phyloP scores from a whole-genome alignment of 2,329 filamentous ascomycete genomes.

The Phoma sp. region DNA sequence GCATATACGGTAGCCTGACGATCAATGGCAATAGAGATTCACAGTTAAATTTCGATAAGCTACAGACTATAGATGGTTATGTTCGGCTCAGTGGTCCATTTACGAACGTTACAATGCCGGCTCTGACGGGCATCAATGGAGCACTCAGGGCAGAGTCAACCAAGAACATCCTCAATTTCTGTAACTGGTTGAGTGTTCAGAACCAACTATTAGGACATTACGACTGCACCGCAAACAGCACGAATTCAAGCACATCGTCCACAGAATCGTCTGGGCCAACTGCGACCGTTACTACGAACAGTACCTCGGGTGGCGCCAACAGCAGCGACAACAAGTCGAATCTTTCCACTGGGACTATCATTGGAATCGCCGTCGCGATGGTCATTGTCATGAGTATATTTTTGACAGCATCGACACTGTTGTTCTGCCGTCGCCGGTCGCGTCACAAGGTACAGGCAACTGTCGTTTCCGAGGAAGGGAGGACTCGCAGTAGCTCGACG shows the following conservation, averaged over 20 bases:
- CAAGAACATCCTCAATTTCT: slow-evolving; percentile 21
- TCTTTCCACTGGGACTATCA: slow-evolving; percentile 9
- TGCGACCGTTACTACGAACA: background rate
- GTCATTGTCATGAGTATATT: slow-evolving; percentile 9
- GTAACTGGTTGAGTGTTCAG: slow-evolving; percentile 17
- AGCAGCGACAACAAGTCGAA: background rate
- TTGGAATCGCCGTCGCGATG: slow-evolving; percentile 18
- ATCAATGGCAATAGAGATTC: slow-evolving; percentile 16
- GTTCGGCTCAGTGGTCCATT: slow-evolving; percentile 24
- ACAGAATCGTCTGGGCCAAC: background rate
- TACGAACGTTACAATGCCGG: slow-evolving; percentile 31
- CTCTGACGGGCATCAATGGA: slow-evolving; percentile 20
- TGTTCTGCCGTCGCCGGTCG: slow-evolving; percentile 19
- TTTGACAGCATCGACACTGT: slow-evolving; percentile 5
- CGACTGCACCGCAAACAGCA: slow-evolving; percentile 23
- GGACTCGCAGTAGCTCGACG: slow-evolving; percentile 8
- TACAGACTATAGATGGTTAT: slow-evolving; percentile 28
- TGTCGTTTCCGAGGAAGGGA: background rate
- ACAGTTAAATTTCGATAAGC: slow-evolving; percentile 16
- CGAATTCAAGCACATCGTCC: background rate
- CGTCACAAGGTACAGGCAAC: slow-evolving; percentile 21
- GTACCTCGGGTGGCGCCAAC: background rate
- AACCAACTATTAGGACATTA: slow-evolving; percentile 19
- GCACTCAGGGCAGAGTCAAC: slow-evolving; percentile 24
- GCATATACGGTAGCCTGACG: slow-evolving; percentile 24